Base-by-base conservation (phyloP, 2,329 filamentous ascomycete genomes). In the Orbilia javanica region DNA sequence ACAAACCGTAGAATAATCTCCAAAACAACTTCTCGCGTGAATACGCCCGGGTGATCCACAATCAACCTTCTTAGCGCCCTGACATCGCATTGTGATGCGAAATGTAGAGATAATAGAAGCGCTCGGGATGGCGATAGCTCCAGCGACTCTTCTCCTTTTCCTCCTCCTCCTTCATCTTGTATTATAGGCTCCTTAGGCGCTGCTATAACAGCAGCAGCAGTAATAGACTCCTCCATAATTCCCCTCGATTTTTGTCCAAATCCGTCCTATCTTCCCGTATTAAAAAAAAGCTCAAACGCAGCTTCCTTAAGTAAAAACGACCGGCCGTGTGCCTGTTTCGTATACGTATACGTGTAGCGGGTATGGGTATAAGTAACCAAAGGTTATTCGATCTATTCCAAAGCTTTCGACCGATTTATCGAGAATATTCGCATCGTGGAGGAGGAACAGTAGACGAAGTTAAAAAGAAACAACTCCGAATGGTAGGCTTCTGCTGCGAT, bases 1-100 rank as follows among this genome's bases (percentile, higher is more conserved):
- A 96, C 87, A 82, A 91, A 93, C 20, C 91, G 93, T 53, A 96
- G 87, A 22, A 96, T 85, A 66, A 96, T 90, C 52, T 91, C 90
- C 73, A 96, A 86, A 25, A 93, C 83, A 13, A 93, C 85, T 71
- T 92, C 89, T 52, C 88, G 87, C 29, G 88, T 86, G 68, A 96
- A 86, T 42, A 90, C 86, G 68, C 87, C 85, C 66, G 85, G 84
- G 80, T 92, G 85, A 44, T 86, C 85, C 22, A 87, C 86, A 65
- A 89, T 87, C 79, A 96, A 86, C 66, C 86, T 86, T 71, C 88
- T 87, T 76, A 96, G 85, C 80, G 88, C 87, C 80, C 87, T 83
- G 81, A 94, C 86, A 83, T 94, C 88, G 82, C 89, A 87, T 81
- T 89, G 88, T 79, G 88, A 88, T 67, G 92, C 89, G 81, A 90